Evolutionary conservation across 345 rosid genomes (phyloP), one percentile per base, ranked within the genome.

Genomic region (Cardiospermum halicacabum): DNA sequence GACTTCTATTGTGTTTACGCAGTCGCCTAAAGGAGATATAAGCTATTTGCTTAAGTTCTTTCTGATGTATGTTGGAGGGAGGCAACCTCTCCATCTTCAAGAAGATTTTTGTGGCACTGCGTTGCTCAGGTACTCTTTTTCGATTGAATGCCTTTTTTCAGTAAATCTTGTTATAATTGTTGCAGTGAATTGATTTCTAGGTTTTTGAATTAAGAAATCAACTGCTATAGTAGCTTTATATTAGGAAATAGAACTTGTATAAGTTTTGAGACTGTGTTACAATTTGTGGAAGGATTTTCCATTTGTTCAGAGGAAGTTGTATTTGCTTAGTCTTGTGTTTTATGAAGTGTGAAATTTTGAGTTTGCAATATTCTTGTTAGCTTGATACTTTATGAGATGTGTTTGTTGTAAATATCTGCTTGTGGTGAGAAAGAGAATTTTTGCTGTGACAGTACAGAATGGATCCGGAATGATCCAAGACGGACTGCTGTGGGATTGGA

Each of bases 81-180:
- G 98, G 69, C 79, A 70, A 53, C 93, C 98, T 36, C 89, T 87
- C 22, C 98, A 87, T 80, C 77, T 92, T 22, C 96, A 92, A 75
- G 96, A 92, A 73, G 96, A 92, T 80, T 92, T 92, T 72, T 92
- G 98, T 56, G 98, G 98, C 74, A 89, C 93, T 75, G 96, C 96
- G 72, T 84, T 92, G 67, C 81, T 92, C 21, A 80, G 95, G 98
- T 89, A 72, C 22, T 19, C 51, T 43, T 53, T 53, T 19, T 66
- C 24, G 42, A 26, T 37, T 19, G 42, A 37, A 37, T 2, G 19
- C 25, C 5, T 39, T 39, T 39, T 39, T 39, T n/a, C n/a, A n/a
- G n/a, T n/a, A n/a, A n/a, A n/a, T n/a, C n/a, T n/a, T n/a, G n/a
- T n/a, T n/a, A n/a, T n/a, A n/a, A n/a, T n/a, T n/a, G n/a, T n/a